Evolutionary conservation across 2,329 filamentous ascomycete species (phyloP), one percentile per base, ranked within the genome.

Genomic region (Colletotrichum euphorbiae): DNA sequence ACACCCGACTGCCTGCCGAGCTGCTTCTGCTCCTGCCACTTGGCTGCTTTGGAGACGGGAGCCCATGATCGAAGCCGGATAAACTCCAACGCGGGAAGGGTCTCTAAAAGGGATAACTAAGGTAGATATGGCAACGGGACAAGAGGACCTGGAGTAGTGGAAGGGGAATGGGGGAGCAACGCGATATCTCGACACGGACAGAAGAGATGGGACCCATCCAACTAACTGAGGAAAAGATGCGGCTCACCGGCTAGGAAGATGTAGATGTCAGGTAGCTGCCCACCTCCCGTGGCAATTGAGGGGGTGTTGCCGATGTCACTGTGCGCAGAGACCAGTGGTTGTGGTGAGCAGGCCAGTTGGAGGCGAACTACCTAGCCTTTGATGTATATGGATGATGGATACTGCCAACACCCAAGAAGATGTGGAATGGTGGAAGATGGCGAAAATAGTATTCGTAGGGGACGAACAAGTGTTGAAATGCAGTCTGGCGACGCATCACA

Each of bases 171-270:
- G 45, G 31, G 24, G n/a, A 38, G 33, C 12, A 19, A 31, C 42
- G 55, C n/a, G 42, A 58, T 51, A 42, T 40, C 13, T 28, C 28
- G 28, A 28, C 28, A 8, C 28, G 4, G 7, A 28, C 28, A 7
- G 28, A 8, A 28, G 28, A 28, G 28, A 8, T 28, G 28, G 28
- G 28, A 28, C 28, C 28, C 28, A 28, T 5, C 4, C 24, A 24
- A 24, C 24, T 5, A 5, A 24, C 24, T 24, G 4, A 24, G 24
- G 4, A 24, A 24, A 24, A 24, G 17, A 57, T 64, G 60, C 19
- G 60, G 60, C 64, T 67, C 60, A 67, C 64, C 45, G 19, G 33
- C 42, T 60, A 42, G 45, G 28, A 40, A 21, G 28, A 19, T 65
- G 46, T 36, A 31, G 46, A 54, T n/a, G n/a, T n/a, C n/a, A 19